A percentile compares a stretch with the other conserved stretches of the same genome.
Conservation (phyloP, 2,329 filamentous ascomycete species). For the Neonectria hederae region DNA sequence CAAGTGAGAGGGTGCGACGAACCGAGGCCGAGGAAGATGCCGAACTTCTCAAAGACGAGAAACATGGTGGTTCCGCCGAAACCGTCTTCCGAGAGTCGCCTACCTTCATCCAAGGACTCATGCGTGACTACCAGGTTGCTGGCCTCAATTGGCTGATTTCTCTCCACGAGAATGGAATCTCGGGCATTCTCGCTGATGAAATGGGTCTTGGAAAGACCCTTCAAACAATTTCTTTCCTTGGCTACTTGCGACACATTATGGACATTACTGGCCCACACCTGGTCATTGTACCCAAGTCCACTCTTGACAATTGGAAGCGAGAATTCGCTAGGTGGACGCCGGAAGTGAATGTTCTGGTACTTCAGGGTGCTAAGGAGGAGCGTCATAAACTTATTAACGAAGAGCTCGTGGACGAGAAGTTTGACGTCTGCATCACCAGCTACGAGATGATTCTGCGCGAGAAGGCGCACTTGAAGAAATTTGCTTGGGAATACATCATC, state of each 20-base stretch:
- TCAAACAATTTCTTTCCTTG: constrained; percentile 96
- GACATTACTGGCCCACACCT: constrained; percentile 92
- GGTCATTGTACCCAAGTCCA: constrained; percentile 93
- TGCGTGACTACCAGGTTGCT: constrained; percentile 96
- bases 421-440: constrained; percentile 97
- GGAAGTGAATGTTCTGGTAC: constrained; percentile 90
- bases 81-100: constrained; percentile 95
- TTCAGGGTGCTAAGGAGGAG: constrained; percentile 96
- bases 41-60: constrained; percentile 86
- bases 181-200: constrained; percentile 95
- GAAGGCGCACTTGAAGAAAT: constrained; percentile 94
- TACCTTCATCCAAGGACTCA: constrained; percentile 83
- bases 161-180: constrained; percentile 98
- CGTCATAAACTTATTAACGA: constrained; percentile 89
- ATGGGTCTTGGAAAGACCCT: constrained; percentile 99
- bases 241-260: constrained; percentile 91
- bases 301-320: constrained; percentile 97
- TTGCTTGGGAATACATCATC: constrained; percentile 99
- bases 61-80: constrained; percentile 83
- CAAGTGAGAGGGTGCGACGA: constrained; percentile 79
- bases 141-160: constrained; percentile 98
- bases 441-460: constrained; percentile 99
- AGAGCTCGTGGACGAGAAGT: constrained; percentile 90
- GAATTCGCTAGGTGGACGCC: constrained; percentile 96
- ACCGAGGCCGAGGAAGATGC: constrained; percentile 99